phyloP scores from a whole-genome alignment of 225 moss, liverwort and hornwort genomes.

The Polytrichum formosum region DNA sequence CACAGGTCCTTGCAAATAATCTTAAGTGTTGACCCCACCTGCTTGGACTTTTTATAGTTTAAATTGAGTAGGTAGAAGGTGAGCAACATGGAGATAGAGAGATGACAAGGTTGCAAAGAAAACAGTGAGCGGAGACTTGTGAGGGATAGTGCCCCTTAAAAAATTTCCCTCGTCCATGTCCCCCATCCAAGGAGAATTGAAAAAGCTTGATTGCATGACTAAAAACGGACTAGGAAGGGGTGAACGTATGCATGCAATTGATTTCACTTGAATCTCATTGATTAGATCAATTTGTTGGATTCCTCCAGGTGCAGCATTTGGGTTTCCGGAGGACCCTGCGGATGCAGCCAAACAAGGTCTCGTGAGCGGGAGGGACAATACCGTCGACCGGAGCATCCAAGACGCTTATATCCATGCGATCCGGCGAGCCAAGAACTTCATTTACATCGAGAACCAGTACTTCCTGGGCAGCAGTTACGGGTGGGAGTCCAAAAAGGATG shows the following conservation, averaged over 20 bases:
- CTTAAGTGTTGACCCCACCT: too few relatives aligned
- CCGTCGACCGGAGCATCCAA: conserved; percentile 84
- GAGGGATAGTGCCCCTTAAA: too few relatives aligned
- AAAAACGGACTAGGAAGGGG: neutral
- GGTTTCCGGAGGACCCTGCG: conserved; percentile 52
- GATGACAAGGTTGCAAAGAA: neutral
- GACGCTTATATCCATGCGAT: conserved; percentile 92
- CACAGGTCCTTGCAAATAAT: too few relatives aligned
- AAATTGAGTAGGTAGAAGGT: neutral
- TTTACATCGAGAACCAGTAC: conserved; percentile 97
- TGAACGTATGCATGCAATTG: too few relatives aligned
- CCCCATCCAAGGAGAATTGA: too few relatives aligned
- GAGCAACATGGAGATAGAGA: neutral
- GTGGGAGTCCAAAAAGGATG: conserved; percentile 67
- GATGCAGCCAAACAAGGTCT: conserved; percentile 65
- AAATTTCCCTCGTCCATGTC: too few relatives aligned
- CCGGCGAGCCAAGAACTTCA: conserved; percentile 78
- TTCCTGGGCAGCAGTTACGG: conserved; percentile 82
- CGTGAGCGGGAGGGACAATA: conserved; percentile 80
- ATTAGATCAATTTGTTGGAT: conserved; percentile 1
- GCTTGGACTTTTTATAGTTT: too few relatives aligned
- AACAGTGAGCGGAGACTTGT: too few relatives aligned
- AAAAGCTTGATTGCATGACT: conserved; percentile 1
- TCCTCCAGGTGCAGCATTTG: conserved; percentile 50
- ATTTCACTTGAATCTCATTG: too few relatives aligned